These are phyloP conservation scores for Botrytis cinerea DNA, from an alignment of 2,329 filamentous ascomycete species.

Conservation along the genomic window DNA sequence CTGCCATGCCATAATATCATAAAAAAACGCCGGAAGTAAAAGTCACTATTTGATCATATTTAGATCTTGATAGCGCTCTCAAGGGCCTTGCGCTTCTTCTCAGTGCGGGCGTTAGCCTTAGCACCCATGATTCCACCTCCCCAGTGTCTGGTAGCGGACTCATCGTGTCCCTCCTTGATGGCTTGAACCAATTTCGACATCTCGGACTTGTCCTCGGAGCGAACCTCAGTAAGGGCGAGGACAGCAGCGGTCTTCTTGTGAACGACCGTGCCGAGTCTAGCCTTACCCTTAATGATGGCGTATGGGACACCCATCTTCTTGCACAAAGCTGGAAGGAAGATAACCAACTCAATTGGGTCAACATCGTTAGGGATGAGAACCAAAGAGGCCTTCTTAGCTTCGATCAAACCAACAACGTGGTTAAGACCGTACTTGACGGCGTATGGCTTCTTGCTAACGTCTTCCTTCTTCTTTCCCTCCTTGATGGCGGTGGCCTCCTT, in stretches of 20 bases:
- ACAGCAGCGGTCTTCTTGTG: constrained; percentile 99
- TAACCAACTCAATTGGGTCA: constrained; percentile 98
- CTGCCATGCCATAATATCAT: constrained; percentile 42
- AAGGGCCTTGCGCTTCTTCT: constrained; percentile 77
- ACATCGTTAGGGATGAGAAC: constrained; percentile 99
- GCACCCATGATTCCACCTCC: constrained; percentile 99
- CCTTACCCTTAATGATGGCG: constrained; percentile 99
- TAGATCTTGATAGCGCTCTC: constrained; percentile 99
- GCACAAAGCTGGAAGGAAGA: constrained; percentile 98
- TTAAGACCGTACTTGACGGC: constrained; percentile 99
- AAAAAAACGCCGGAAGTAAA: constrained; percentile 40
- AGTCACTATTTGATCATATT: constrained; percentile 40
- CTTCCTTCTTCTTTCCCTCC: constrained; percentile 99
- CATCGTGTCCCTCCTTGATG: constrained; percentile 97
- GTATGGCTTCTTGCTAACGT: constrained; percentile 99
- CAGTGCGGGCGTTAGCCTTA: constrained; percentile 78
- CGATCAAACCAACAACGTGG: constrained; percentile 95
- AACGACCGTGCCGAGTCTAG: constrained; percentile 95
- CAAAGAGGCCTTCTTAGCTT: constrained; percentile 99
- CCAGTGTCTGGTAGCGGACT: constrained; percentile 93
- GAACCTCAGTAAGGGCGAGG: constrained; percentile 93
- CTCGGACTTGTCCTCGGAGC: constrained; percentile 97
- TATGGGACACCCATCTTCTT: constrained; percentile 99
- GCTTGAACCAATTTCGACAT: constrained; percentile 93
- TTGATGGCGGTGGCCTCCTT: constrained; percentile 97